Base-by-base conservation (phyloP, 179 eudicot genomes). In the Monotropa hypopitys region DNA sequence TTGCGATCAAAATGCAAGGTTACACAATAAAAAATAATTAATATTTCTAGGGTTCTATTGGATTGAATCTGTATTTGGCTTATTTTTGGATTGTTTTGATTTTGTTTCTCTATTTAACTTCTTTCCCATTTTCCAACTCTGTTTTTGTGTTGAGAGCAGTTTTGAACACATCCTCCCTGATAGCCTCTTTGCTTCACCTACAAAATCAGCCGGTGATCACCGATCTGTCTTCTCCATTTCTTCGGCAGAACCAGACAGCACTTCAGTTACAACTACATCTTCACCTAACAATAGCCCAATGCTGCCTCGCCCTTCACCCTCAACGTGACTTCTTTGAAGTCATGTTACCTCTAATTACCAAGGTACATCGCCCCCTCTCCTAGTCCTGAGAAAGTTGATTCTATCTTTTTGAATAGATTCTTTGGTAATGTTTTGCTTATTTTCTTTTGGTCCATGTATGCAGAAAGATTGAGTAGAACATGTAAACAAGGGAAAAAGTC, bases 141-240 rank as follows among this genome's bases (percentile, higher is more conserved):
- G 15, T 9, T 43, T 21, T 69, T 7, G 30, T 65, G 9, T 51
- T 75, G 70, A 53, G 18, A 54, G 87, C 90, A 94, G 97, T 82
- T 84, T 94, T 18, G 98, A 94, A 76, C 91, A 92, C 80, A 81
- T 81, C 74, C 96, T 94, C 68, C 97, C 98, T 5, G 98, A 94
- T 56, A 88, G 80, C 79, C 90, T 90, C 70, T 92, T 94, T 75
- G 84, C 92, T 13, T 92, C 98, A 43, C 97, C 98, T 2, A 92
- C 86, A 35, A 93, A 92, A 82, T 77, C 82, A 16, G 85, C 83
- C 12, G 74, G 81, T 74, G 91, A 84, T 53, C 80, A 81, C 23
- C 75, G 81, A 51, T 74, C 90, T 3, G 43, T 68, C 38, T 85
- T 89, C 65, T 71, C 85, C 23, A 47, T 84, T 26, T 80, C 74